Conservation (phyloP, 169 alveolate species). For the Plasmodium coatneyi region DNA sequence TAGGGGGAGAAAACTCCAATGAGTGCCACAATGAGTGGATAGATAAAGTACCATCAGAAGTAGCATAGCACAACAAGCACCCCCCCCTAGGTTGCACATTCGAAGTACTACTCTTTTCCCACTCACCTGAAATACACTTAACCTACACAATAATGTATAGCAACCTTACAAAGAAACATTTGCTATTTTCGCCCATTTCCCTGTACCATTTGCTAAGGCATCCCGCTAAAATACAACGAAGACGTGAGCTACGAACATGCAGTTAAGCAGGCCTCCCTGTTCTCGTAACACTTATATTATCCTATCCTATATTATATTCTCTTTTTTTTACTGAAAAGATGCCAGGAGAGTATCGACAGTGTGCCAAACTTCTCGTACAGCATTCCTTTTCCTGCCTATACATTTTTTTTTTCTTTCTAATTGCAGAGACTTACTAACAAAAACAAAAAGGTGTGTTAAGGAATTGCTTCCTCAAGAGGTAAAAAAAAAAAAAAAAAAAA, state of each 20-base stretch:
- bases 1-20: background rate
- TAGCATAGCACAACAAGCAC: background rate
- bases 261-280: conserved; percentile 72
- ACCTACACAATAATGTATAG: background rate
- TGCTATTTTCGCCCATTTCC: background rate
- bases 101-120: background rate
- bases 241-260: conserved; percentile 58
- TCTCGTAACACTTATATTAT: conserved; percentile 14
- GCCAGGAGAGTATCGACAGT: background rate
- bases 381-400: background rate
- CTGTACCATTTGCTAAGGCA: conserved; percentile 12
- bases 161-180: background rate
- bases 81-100: background rate
- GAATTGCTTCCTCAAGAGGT: conserved; percentile 74
- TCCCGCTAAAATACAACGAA: conserved; percentile 62
- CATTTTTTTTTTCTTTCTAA: background rate
- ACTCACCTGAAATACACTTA: background rate
- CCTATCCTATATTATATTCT: too few species aligned
- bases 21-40: background rate
- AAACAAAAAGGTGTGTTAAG: conserved; percentile 70
- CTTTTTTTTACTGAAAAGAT: background rate
- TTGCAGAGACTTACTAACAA: conserved; percentile 67
- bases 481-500: conserved; percentile 13
- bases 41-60: background rate
- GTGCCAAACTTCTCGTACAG: background rate